phyloP scores from a whole-genome alignment of 306 rosid species.

The Fragaria nilgerrensis region DNA sequence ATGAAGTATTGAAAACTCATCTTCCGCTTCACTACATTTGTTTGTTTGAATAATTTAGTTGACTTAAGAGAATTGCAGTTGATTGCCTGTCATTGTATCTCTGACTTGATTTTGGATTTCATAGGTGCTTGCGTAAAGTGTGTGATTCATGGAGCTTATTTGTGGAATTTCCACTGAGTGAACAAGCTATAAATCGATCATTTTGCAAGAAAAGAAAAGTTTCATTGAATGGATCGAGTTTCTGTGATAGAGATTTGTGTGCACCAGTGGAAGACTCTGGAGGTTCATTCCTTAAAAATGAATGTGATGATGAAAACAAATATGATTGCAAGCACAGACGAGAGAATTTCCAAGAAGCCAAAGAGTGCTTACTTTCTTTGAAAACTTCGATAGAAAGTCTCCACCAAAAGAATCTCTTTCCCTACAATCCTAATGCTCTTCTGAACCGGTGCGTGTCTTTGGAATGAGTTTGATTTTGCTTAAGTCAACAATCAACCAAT shows the following conservation, averaged over 20 bases:
- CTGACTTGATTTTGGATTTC: slow-evolving; percentile 15
- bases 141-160: slow-evolving; percentile 59
- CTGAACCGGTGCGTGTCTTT: slow-evolving; percentile 47
- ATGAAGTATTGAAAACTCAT: neutral
- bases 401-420: slow-evolving; percentile 72
- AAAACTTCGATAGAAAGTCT: slow-evolving; percentile 72
- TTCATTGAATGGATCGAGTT: slow-evolving; percentile 24
- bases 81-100: neutral
- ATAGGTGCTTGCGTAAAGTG: slow-evolving; percentile 65
- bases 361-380: slow-evolving; percentile 64
- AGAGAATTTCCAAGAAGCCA: slow-evolving; percentile 48
- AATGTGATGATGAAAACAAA: slow-evolving; percentile 28
- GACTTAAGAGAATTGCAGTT: neutral
- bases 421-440: slow-evolving; percentile 73
- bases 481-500: neutral
- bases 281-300: slow-evolving; percentile 23
- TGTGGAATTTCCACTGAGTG: slow-evolving; percentile 45
- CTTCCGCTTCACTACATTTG: neutral
- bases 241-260: slow-evolving; percentile 24
- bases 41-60: slow-evolving; percentile 2
- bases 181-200: slow-evolving; percentile 35
- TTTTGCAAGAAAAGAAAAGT: slow-evolving; percentile 63
- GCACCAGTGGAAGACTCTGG: slow-evolving; percentile 21
- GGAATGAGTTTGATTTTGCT: slow-evolving; percentile 21
- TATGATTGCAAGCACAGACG: slow-evolving; percentile 24